A percentile compares a stretch with the other conserved stretches of the same genome.
Evolutionary conservation across 805 yeast species (phyloP).

Genomic region (Ogataea polymorpha): DNA sequence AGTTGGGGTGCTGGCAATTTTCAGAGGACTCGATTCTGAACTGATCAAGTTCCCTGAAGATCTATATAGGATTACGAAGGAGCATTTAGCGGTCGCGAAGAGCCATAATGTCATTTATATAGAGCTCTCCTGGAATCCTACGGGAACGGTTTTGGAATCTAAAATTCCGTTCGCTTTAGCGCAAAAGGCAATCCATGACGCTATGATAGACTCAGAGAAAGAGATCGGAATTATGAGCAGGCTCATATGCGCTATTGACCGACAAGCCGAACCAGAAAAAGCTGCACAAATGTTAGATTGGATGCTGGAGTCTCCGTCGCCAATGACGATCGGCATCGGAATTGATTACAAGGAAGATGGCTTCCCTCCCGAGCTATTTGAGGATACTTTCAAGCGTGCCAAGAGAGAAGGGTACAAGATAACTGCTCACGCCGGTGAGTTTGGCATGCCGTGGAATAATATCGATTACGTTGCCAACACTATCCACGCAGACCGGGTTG

Average conservation of each 20-base stretch:
- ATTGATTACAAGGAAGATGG: conserved; percentile 32
- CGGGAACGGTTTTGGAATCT: conserved; percentile 30
- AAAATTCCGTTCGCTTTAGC: conserved; percentile 27
- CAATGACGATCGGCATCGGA: conserved; percentile 30
- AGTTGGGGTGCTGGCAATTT: conserved; percentile 30
- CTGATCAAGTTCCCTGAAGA: conserved; percentile 26
- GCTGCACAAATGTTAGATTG: conserved; percentile 30
- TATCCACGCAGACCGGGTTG: conserved; percentile 28
- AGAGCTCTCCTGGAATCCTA: conserved; percentile 35
- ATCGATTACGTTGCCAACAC: conserved; percentile 27
- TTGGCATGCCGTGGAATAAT: conserved; percentile 29
- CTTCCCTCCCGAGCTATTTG: conserved; percentile 30
- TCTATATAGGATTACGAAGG: conserved; percentile 27
- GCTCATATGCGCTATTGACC: conserved; percentile 31
- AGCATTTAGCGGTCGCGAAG: conserved; percentile 25
- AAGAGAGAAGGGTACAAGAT: conserved; percentile 23
- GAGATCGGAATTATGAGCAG: conserved; percentile 22
- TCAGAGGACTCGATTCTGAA: conserved; percentile 27
- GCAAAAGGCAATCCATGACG: conserved; percentile 26
- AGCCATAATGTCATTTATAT: conserved; percentile 27
- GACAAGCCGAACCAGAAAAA: conserved; percentile 26
- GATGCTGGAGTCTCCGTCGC: conserved; percentile 26
- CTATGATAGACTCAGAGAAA: conserved; percentile 24
- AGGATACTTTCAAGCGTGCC: conserved; percentile 27
- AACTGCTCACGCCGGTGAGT: conserved; percentile 35